Percentiles rank a stretch among this genome's conserved stretches.
These are phyloP conservation scores for Metschnikowia cerradonensis DNA, from an alignment of 805 yeast species.

Conservation along the genomic window DNA sequence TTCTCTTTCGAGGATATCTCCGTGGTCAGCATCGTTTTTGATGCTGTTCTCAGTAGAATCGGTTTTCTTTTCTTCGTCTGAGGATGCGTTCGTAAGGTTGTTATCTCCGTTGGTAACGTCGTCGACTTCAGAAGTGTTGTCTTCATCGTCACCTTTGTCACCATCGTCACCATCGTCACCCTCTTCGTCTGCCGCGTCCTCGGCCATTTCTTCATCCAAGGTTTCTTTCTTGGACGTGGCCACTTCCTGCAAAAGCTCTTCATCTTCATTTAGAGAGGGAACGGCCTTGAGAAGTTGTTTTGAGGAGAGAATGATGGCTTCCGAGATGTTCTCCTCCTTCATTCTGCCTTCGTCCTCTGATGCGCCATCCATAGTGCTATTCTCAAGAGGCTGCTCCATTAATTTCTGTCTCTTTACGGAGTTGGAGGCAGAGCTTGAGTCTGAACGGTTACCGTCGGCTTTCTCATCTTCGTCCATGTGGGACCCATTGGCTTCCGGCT, in stretches of 20 bases:
- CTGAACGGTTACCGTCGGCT: not conserved
- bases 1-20: slow-evolving; percentile 9
- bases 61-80: not conserved
- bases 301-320: not conserved
- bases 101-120: not conserved
- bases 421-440: not conserved
- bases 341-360: not conserved
- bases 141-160: slow-evolving; percentile 6
- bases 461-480: slow-evolving; percentile 1
- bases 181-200: slow-evolving; percentile 16
- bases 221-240: slow-evolving; percentile 5
- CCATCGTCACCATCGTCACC: slow-evolving; percentile 9
- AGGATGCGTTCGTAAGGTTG: not conserved
- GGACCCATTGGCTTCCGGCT: slow-evolving; percentile 1
- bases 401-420: not conserved
- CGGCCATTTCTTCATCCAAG: slow-evolving; percentile 21
- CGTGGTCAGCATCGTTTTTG: slow-evolving; percentile 18
- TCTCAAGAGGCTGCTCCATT: not conserved
- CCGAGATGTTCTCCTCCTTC: not conserved
- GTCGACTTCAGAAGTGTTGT: slow-evolving; percentile 1
- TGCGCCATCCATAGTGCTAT: not conserved
- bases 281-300: slow-evolving; percentile 1
- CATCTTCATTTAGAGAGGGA: not conserved
- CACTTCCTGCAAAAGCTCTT: not conserved
- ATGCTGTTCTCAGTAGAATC: slow-evolving; percentile 13